Evolutionary conservation across 208 protist genomes (phyloP).

Genomic region (Trypanosoma mega): DNA sequence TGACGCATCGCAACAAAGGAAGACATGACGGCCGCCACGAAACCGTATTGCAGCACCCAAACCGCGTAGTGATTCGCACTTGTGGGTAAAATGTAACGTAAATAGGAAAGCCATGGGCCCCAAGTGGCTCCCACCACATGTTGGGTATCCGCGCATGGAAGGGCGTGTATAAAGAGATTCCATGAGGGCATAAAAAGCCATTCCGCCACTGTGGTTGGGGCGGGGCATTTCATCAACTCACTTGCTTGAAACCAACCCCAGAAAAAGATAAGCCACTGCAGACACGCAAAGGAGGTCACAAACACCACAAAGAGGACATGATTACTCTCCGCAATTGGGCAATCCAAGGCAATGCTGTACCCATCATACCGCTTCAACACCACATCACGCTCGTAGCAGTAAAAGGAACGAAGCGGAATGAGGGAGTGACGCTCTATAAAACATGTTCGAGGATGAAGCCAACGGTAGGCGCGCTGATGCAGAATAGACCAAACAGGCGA

Average conservation of each 20-base stretch:
- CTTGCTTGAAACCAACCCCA: slow-evolving; percentile 50
- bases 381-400: slow-evolving; percentile 72
- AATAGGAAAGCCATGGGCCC: slow-evolving; percentile 5
- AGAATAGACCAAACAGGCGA: slow-evolving; percentile 70
- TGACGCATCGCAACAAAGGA: slow-evolving; percentile 36
- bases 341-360: slow-evolving; percentile 68
- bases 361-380: slow-evolving; percentile 69
- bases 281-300: slow-evolving; percentile 43
- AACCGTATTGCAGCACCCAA: slow-evolving; percentile 63
- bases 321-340: slow-evolving; percentile 63
- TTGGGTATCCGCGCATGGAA: slow-evolving; percentile 46
- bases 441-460: slow-evolving; percentile 66
- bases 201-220: background rate
- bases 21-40: slow-evolving; percentile 26
- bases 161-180: slow-evolving; percentile 46
- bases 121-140: slow-evolving; percentile 16
- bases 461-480: slow-evolving; percentile 42
- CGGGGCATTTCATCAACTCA: slow-evolving; percentile 19
- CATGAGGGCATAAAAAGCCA: slow-evolving; percentile 17
- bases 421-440: slow-evolving; percentile 53
- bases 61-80: slow-evolving; percentile 40
- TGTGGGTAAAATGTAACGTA: slow-evolving; percentile 45
- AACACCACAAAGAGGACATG: slow-evolving; percentile 58
- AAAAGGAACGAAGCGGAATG: slow-evolving; percentile 73
- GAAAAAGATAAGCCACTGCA: slow-evolving; percentile 45